Conservation (phyloP, 2,329 filamentous ascomycete species). For the Aspergillus felis region DNA sequence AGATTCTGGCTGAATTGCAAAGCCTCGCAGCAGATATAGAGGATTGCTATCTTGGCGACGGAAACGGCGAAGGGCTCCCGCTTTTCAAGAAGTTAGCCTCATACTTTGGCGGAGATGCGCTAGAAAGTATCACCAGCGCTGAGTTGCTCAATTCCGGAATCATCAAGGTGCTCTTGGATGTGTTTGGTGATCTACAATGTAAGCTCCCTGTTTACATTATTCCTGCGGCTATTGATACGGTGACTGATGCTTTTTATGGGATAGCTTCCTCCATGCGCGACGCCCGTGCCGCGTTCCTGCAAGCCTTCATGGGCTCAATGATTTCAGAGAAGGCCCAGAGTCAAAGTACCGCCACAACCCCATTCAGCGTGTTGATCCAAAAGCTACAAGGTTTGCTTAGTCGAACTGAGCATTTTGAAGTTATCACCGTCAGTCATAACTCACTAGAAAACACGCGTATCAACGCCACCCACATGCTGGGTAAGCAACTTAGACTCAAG, state of each 20-base stretch:
- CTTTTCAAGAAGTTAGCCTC: conserved; percentile 73
- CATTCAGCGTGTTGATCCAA: conserved; percentile 85
- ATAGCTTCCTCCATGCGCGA: conserved; percentile 34
- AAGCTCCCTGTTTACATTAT: conserved; percentile 10
- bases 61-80: conserved; percentile 50
- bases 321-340: conserved; percentile 58
- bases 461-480: conserved; percentile 91
- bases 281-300: conserved; percentile 78
- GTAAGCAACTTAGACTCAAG: conserved; percentile 88
- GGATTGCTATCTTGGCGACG: conserved; percentile 58
- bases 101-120: conserved; percentile 82
- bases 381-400: conserved; percentile 96
- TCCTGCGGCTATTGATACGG: neutral
- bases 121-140: conserved; percentile 92
- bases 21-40: conserved; percentile 68
- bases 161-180: conserved; percentile 74
- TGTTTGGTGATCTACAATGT: conserved; percentile 69
- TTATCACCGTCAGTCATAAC: conserved; percentile 91
- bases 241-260: neutral
- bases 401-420: conserved; percentile 95
- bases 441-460: conserved; percentile 84
- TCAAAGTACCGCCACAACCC: conserved; percentile 67
- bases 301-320: conserved; percentile 82
- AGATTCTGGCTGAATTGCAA: conserved; percentile 71
- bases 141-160: conserved; percentile 89